These are phyloP conservation scores for Arthroderma sp. DNA, from an alignment of 2,329 filamentous ascomycete species.

Conservation along the genomic window DNA sequence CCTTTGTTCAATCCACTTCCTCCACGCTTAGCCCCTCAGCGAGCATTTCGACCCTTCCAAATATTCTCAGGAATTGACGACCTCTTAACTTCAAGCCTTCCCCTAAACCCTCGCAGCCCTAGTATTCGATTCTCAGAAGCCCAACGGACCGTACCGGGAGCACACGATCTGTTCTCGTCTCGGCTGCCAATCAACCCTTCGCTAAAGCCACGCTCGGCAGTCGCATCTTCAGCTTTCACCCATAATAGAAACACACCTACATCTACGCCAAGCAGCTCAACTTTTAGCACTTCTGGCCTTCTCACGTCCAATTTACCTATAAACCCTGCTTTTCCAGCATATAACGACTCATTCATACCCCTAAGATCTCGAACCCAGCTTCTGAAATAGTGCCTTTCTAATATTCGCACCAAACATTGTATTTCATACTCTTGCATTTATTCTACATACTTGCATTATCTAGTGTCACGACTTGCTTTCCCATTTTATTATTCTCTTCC, in stretches of 20 bases:
- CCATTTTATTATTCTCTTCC: too few relatives aligned
- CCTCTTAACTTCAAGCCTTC: conserved; percentile 1
- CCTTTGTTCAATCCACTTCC: neutral
- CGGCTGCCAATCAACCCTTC: conserved; percentile 6
- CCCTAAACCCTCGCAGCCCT: neutral
- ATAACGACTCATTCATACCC: neutral
- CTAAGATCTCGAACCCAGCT: too few relatives aligned
- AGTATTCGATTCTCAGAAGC: too few relatives aligned
- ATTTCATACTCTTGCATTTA: too few relatives aligned
- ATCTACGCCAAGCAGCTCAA: too few relatives aligned
- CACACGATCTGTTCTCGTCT: conserved; percentile 4
- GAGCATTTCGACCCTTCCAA: too few relatives aligned
- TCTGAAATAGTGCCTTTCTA: too few relatives aligned
- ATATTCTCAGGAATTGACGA: neutral
- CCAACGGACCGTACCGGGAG: neutral
- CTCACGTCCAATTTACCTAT: conserved; percentile 5
- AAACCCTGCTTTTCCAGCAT: conserved; percentile 3
- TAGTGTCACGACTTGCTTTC: too few relatives aligned
- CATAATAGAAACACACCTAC: too few relatives aligned
- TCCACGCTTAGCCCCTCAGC: too few relatives aligned
- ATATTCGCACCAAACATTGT: too few relatives aligned
- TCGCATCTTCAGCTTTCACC: neutral
- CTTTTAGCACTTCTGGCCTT: neutral
- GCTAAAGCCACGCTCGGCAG: neutral
- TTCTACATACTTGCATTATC: too few relatives aligned